Percentiles rank a stretch among this genome's conserved stretches.
Conservation (phyloP, 2,329 filamentous ascomycete species). For the Xylaria arbuscula region DNA sequence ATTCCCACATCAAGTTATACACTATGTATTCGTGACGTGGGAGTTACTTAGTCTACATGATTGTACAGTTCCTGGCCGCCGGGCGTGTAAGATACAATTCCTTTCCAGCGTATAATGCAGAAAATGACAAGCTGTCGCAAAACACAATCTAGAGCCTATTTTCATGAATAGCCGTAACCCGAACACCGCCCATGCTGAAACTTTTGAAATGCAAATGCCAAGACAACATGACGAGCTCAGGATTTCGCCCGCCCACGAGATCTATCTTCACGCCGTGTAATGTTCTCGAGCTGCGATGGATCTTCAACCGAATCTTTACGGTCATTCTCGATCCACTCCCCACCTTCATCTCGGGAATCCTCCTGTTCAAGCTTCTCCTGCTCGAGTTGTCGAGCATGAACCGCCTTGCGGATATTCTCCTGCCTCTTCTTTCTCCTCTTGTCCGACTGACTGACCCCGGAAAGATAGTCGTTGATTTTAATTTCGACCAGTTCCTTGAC, state of each 20-base stretch:
- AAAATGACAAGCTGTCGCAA: not conserved
- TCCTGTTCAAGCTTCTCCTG: slow-evolving; percentile 38
- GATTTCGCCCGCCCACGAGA: not conserved
- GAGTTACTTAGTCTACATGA: not conserved
- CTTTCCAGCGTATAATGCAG: slow-evolving; percentile 8
- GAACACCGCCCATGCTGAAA: slow-evolving; percentile 32
- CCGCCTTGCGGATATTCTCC: slow-evolving; percentile 42
- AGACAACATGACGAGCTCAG: slow-evolving; percentile 5
- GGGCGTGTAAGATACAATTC: not conserved
- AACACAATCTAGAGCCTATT: slow-evolving; percentile 11
- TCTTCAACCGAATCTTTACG: slow-evolving; percentile 52
- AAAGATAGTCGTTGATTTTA: slow-evolving; percentile 74
- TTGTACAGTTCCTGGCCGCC: not conserved
- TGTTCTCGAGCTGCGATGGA: slow-evolving; percentile 39
- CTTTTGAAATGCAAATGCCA: slow-evolving; percentile 28
- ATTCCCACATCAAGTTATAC: not conserved
- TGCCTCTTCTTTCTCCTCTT: slow-evolving; percentile 51
- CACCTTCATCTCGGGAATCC: slow-evolving; percentile 40
- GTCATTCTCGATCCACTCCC: slow-evolving; percentile 51
- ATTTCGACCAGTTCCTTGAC: slow-evolving; percentile 82
- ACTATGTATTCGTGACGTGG: not conserved
- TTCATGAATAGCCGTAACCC: slow-evolving; percentile 20
- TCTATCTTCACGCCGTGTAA: slow-evolving; percentile 24
- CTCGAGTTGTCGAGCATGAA: slow-evolving; percentile 33
- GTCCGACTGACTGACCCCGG: slow-evolving; percentile 63